Base-by-base conservation (phyloP, 192 early-diverging fungal species). In the Thoreauomyces humboldtii region DNA sequence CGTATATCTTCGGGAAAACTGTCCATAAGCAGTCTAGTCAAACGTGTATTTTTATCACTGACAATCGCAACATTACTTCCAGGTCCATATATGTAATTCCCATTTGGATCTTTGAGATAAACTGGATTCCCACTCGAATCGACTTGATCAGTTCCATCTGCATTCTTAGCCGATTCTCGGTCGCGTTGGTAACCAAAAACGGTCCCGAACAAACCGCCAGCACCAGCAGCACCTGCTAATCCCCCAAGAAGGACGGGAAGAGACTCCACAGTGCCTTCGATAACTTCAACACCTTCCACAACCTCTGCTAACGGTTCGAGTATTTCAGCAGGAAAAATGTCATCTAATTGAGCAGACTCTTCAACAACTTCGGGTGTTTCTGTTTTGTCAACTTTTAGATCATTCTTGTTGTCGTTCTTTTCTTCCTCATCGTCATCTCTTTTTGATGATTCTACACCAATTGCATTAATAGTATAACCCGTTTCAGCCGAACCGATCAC, bases 391-490 rank as follows among this genome's bases (percentile, higher is more conserved):
- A 12, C n/a, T 48, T 48, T 22, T 24, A 48, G 25, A 9, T 48
- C 11, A 48, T 48, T 41, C 12, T 7, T 48, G 47, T 48, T 24
- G 25, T 48, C 47, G 12, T 12, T 48, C 47, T 22, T 24, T 9
- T 22, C 9, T 32, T 54, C 31, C 9, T 24, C 27, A 54, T 54
- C 52, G 33, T 54, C 52, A 54, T 54, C 52, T 11, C n/a, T n/a
- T n/a, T n/a, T n/a, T n/a, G n/a, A n/a, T n/a, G n/a, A n/a, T 7
- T 54, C 21, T 21, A 14, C 9, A 4, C 6, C 33, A 11, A 32
- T 54, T 7, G 14, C 9, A 9, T 6, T 14, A 32, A 54, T 54
- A 21, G 14, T 31, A 32, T 31, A 54, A 11, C 52, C 52, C 5
- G 52, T 54, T 32, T 24, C 31, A 7, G 22, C 52, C 9, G 9